Conservation (phyloP, 2,329 filamentous ascomycete genomes). For the Alternaria brassicicola region DNA sequence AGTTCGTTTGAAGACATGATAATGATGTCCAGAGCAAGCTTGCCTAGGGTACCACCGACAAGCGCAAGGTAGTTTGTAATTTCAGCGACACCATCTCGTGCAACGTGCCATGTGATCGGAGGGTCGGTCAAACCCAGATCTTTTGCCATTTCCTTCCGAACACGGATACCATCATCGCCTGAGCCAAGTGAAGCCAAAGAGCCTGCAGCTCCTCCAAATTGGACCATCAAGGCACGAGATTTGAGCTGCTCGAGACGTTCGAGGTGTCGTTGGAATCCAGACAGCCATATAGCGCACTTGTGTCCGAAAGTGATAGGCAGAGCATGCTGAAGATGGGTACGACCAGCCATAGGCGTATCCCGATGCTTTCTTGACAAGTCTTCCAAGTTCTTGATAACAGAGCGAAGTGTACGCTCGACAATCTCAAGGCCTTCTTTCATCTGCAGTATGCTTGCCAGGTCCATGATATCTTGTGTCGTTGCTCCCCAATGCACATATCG, state of each 20-base stretch:
- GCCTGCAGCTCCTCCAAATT: constrained; percentile 64
- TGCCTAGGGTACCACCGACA: constrained; percentile 60
- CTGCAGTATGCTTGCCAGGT: constrained; percentile 60
- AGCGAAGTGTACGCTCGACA: constrained; percentile 53
- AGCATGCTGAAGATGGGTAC: constrained; percentile 64
- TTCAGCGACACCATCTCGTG: constrained; percentile 61
- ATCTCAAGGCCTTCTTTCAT: constrained; percentile 59
- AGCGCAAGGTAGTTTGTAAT: constrained; percentile 61
- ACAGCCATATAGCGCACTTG: constrained; percentile 63
- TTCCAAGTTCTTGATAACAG: constrained; percentile 53
- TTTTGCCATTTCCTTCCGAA: constrained; percentile 57
- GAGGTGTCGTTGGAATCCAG: constrained; percentile 56
- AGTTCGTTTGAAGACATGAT: constrained; percentile 65
- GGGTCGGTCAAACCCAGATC: constrained; percentile 58
- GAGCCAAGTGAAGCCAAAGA: constrained; percentile 61
- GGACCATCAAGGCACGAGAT: constrained; percentile 57
- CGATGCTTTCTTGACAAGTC: constrained; percentile 54
- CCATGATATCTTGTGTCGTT: constrained; percentile 67
- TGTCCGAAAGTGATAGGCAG: constrained; percentile 64
- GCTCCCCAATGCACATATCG: constrained; percentile 64
- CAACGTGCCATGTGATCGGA: constrained; percentile 64
- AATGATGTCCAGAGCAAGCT: constrained; percentile 63
- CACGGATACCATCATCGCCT: constrained; percentile 56
- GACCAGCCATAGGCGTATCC: constrained; percentile 63
- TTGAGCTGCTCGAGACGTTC: constrained; percentile 57